These are phyloP conservation scores for Mucor saturninus DNA, from an alignment of 371 early-diverging fungal genomes.

Conservation along the genomic window DNA sequence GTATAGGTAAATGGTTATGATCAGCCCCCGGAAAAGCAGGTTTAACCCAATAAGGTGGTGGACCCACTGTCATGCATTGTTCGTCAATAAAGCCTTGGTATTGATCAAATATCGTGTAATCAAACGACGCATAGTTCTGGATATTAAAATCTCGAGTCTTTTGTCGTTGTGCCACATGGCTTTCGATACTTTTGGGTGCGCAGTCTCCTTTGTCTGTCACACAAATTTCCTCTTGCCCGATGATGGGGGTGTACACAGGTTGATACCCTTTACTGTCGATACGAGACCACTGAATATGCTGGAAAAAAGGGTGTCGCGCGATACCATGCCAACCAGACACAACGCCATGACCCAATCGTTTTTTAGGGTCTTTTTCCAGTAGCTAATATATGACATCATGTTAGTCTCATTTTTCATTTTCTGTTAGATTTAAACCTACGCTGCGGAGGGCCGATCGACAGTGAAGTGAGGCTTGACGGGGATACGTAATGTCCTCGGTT, in stretches of 20 bases:
- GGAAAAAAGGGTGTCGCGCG: conserved; percentile 48
- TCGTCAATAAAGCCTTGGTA: conserved; percentile 60
- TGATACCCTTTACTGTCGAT: conserved; percentile 40
- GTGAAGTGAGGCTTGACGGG: conserved; percentile 45
- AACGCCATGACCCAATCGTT: conserved; percentile 48
- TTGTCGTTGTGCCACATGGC: neutral
- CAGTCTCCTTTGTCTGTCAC: conserved; percentile 4
- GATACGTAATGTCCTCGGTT: conserved; percentile 45
- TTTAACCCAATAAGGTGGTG: conserved; percentile 65
- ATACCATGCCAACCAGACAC: conserved; percentile 38
- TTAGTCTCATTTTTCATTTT: neutral
- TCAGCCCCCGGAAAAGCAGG: conserved; percentile 48
- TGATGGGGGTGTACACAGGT: conserved; percentile 52
- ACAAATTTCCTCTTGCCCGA: neutral
- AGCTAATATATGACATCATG: conserved; percentile 26
- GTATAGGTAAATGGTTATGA: conserved; percentile 19
- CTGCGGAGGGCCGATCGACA: conserved; percentile 59
- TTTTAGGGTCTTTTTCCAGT: conserved; percentile 38
- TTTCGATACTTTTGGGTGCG: conserved; percentile 10
- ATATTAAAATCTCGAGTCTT: conserved; percentile 10
- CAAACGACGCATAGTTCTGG: conserved; percentile 53
- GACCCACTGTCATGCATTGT: conserved; percentile 57
- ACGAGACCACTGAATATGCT: conserved; percentile 38
- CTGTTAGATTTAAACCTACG: conserved; percentile 31
- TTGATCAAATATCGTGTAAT: conserved; percentile 60